These are phyloP conservation scores for Fraxinus excelsior DNA, from an alignment of 257 asterid genomes.

Conservation along the genomic window DNA sequence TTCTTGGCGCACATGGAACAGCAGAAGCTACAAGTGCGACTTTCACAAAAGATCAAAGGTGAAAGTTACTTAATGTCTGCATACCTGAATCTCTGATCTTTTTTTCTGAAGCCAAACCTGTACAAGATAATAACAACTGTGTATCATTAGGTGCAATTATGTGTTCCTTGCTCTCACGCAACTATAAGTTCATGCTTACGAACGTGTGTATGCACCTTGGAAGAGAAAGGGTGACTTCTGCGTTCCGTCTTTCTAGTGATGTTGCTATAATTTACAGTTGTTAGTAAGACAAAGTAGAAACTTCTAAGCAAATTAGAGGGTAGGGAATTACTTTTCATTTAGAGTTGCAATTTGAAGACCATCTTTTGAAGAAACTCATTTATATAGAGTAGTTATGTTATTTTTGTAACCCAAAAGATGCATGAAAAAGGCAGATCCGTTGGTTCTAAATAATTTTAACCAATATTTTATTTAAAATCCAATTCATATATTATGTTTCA, in stretches of 20 bases:
- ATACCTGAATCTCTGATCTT: not conserved
- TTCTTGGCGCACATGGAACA: slow-evolving; percentile 76
- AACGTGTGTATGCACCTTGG: not conserved
- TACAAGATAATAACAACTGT: slow-evolving; percentile 6
- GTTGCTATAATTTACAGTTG: not conserved
- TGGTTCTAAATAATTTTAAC: not conserved
- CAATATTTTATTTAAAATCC: not conserved
- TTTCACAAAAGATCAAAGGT: slow-evolving; percentile 83
- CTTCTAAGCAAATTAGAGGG: not conserved
- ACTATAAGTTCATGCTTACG: not conserved
- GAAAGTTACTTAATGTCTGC: slow-evolving; percentile 10
- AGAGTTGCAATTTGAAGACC: not conserved
- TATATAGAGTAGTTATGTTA: not conserved
- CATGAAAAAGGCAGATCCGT: not conserved
- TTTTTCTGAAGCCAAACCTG: slow-evolving; percentile 4
- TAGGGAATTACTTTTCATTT: not conserved
- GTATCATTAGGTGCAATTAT: not conserved
- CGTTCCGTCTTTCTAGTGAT: not conserved
- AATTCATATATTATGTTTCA: not conserved
- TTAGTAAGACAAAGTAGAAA: not conserved
- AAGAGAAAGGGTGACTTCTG: not conserved
- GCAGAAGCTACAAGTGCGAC: slow-evolving; percentile 74
- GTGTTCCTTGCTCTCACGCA: not conserved
- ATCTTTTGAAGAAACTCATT: not conserved
- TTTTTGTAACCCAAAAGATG: not conserved